These are phyloP conservation scores for Aspergillus chevalieri DNA, from an alignment of 2,329 filamentous ascomycete species.

Conservation along the genomic window DNA sequence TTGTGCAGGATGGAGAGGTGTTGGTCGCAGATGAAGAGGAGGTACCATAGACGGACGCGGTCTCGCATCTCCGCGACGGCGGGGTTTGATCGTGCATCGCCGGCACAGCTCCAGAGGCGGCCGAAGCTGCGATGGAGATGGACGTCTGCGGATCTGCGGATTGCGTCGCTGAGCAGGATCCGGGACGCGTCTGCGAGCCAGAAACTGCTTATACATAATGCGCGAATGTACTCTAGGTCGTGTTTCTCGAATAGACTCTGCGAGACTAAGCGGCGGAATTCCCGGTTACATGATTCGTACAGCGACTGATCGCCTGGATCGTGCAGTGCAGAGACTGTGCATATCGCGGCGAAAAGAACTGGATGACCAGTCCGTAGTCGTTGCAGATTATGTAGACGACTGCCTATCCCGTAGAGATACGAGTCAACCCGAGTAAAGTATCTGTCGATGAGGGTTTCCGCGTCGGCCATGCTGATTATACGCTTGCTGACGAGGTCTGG, in stretches of 20 bases:
- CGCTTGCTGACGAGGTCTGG: conserved; percentile 44
- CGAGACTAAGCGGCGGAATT: conserved; percentile 42
- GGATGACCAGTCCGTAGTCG: conserved; percentile 37
- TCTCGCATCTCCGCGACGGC: conserved; percentile 18
- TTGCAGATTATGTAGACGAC: conserved; percentile 35
- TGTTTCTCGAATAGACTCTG: conserved; percentile 44
- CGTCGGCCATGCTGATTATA: conserved; percentile 36
- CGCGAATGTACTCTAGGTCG: conserved; percentile 42
- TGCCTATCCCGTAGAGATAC: conserved; percentile 43
- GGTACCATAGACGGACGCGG: conserved; percentile 29
- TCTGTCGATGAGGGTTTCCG: conserved; percentile 36
- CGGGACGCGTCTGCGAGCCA: conserved; percentile 47
- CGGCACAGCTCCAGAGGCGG: conserved; percentile 10
- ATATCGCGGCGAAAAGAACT: conserved; percentile 40
- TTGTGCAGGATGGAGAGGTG: conserved; percentile 34
- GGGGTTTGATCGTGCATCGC: conserved; percentile 1
- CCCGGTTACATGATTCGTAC: conserved; percentile 37
- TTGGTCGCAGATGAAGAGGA: conserved; percentile 33
- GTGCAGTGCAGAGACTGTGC: conserved; percentile 45
- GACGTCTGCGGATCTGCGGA: conserved; percentile 25
- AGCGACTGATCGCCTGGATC: conserved; percentile 25
- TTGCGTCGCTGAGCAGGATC: conserved; percentile 29
- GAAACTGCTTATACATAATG: conserved; percentile 46
- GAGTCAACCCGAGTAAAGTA: conserved; percentile 43
- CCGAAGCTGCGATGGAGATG: conserved; percentile 37